A percentile compares a stretch with the other conserved stretches of the same genome.
These are phyloP conservation scores for Paecilomyces niveus DNA, from an alignment of 2,329 filamentous ascomycete genomes.

Conservation along the genomic window DNA sequence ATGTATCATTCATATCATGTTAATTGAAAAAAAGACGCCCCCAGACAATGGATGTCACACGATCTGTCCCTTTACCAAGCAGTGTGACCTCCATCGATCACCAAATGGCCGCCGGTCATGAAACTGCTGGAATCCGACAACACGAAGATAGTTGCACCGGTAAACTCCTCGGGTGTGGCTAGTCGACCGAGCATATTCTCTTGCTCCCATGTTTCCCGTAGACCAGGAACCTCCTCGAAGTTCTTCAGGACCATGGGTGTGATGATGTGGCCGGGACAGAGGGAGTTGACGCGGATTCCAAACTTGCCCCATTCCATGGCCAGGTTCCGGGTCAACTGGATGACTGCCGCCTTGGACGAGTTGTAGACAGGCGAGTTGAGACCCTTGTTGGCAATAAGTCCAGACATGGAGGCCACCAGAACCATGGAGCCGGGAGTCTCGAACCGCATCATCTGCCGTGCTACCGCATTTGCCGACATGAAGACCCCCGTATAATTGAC, in stretches of 20 bases:
- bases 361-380: slow-evolving; percentile 42
- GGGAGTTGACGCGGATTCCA: slow-evolving; percentile 48
- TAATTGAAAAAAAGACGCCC: background rate
- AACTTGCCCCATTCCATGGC: slow-evolving; percentile 48
- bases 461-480: slow-evolving; percentile 41
- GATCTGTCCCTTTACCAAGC: slow-evolving; percentile 31
- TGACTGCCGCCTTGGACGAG: slow-evolving; percentile 48
- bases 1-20: background rate
- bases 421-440: slow-evolving; percentile 45
- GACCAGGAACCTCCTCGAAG: slow-evolving; percentile 67
- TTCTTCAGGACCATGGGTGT: slow-evolving; percentile 74
- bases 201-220: slow-evolving; percentile 33
- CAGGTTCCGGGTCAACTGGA: slow-evolving; percentile 45
- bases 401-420: slow-evolving; percentile 47
- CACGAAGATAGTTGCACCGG: slow-evolving; percentile 61
- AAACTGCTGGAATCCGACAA: slow-evolving; percentile 61
- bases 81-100: slow-evolving; percentile 65
- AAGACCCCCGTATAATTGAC: too few relatives aligned
- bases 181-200: slow-evolving; percentile 49
- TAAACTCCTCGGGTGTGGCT: slow-evolving; percentile 51
- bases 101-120: slow-evolving; percentile 62
- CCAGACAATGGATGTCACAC: background rate
- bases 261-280: slow-evolving; percentile 49
- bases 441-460: slow-evolving; percentile 42
- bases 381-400: slow-evolving; percentile 44